Percentiles rank a stretch among this genome's conserved stretches.
Conservation (phyloP, 2,329 filamentous ascomycete species). For the Fusarium veterinarium region DNA sequence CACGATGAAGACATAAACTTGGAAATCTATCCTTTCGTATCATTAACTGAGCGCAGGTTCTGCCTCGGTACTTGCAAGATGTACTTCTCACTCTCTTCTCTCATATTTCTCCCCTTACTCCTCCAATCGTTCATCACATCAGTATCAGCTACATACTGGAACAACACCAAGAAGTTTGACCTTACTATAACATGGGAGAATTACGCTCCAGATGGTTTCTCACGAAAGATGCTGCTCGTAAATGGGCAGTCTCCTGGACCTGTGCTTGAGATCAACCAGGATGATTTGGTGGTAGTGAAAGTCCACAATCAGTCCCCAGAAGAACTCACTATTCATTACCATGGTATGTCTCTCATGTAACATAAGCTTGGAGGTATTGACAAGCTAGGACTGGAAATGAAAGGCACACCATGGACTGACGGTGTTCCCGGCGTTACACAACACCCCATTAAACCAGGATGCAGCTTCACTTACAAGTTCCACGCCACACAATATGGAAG, state of each 20-base stretch:
- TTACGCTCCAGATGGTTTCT: slow-evolving; percentile 57
- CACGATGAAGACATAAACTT: too few relatives aligned
- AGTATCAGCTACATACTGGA: slow-evolving; percentile 13
- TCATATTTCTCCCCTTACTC: slow-evolving; percentile 14
- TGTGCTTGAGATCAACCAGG: slow-evolving; percentile 63
- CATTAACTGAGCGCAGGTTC: neutral
- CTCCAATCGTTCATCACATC: slow-evolving; percentile 6
- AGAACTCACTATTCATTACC: slow-evolving; percentile 62
- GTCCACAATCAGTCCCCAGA: slow-evolving; percentile 60
- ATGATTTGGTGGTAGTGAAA: slow-evolving; percentile 58
- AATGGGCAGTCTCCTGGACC: slow-evolving; percentile 74
- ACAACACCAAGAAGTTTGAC: slow-evolving; percentile 41
- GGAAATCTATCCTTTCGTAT: neutral
- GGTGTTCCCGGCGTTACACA: slow-evolving; percentile 69
- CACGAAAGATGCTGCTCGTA: slow-evolving; percentile 60
- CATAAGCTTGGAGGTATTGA: neutral
- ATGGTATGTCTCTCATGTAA: slow-evolving; percentile 50
- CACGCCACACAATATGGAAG: slow-evolving; percentile 67
- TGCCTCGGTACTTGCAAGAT: slow-evolving; percentile 10
- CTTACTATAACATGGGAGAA: slow-evolving; percentile 52
- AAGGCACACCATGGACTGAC: slow-evolving; percentile 68
- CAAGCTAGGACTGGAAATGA: slow-evolving; percentile 59
- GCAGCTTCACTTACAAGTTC: slow-evolving; percentile 64
- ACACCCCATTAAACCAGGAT: slow-evolving; percentile 60
- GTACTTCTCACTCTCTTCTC: slow-evolving; percentile 1